Evolutionary conservation across 1,284 basidiomycete species (phyloP), one percentile per base, ranked within the genome.

Genomic region (Bondarzewia mesenterica): DNA sequence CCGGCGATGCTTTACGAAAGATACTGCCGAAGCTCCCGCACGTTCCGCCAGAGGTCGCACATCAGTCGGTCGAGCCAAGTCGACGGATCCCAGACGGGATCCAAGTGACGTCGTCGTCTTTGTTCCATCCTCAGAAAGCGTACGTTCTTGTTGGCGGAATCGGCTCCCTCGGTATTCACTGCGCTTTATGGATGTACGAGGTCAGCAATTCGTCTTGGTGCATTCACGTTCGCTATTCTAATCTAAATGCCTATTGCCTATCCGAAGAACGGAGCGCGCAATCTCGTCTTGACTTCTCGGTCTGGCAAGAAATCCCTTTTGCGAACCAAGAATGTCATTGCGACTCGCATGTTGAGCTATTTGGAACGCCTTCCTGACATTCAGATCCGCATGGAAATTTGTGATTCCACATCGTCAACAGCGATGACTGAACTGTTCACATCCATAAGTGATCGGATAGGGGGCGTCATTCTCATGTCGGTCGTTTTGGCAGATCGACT

Each of bases 131-230:
- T 15, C 25, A 10, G 10, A 50, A 50, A 35, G 32, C 25, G 15
- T 52, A 52, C 39, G 14, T 52, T 14, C 44, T 52, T n/a, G 35
- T 52, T 15, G 51, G 51, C n/a, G 51, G 51, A 14, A 50, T 52
- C 37, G 51, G 51, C 14, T n/a, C 22, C 15, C 27, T 52, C 6
- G 51, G 51, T 14, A 32, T 50, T 12, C 44, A 42, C n/a, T 38
- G 41, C n/a, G 48, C 51, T 4, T 10, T 46, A 21, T 52, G 48
- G 48, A 52, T 52, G 51, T 51, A 48, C 25, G 21, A 48, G 50
- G 50, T 48, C 20, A 15, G 48, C 4, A 10, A 7, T 42, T 20
- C 32, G 32, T 35, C 32, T 8, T 35, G 8, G 10, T 35, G 10
- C 8, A 35, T n/a, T 35, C 32, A 35, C 32, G 8, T 35, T 8